Base-by-base conservation (phyloP, 1,284 basidiomycete genomes). In the Rhodotorula sp. region DNA sequence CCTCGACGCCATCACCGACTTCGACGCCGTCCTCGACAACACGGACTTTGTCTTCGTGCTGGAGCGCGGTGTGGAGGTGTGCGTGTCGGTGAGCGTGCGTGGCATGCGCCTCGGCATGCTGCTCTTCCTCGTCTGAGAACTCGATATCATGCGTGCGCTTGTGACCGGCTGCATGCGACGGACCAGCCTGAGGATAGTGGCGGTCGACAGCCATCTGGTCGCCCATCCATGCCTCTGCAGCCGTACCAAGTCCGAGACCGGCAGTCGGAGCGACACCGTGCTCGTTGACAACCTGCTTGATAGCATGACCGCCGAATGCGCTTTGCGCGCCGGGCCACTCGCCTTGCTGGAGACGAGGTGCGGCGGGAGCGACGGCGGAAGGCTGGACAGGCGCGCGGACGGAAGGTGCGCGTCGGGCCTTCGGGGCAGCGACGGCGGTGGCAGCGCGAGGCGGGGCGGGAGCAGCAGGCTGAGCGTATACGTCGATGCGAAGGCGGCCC, bases 91-190 rank as follows among this genome's bases (percentile, higher is more conserved):
- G 49, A 7, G 51, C 60, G 24, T 74, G 75, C 65, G 48, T 73
- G 62, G 4, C 81, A 80, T 55, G 52, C n/a, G 64, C 82, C 11
- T 83, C 82, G 27, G 81, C 81, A 10, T 62, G 34, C 36, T 82
- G 81, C 24, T 83, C 84, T 46, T 85, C 83, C 64, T 83, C 79
- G 61, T 79, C 77, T 56, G 78, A 78, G 46, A 80, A 83, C 64
- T 83, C 78, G 61, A 79, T 76, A 52, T 79, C 79, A 32, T 81
- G 73, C 20, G 65, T 46, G 15, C 67, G 67, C 62, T 72, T 74
- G 61, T 64, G 64, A 52, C 72, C 39, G 36, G 60, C 53, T 20
- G 66, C 62, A 19, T 53, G 67, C 30, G 62, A 62, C 13, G 65
- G 65, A 11, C 47, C 27, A 8, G 22, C 47, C 15, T 34, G 54